These are phyloP conservation scores for Pelargonium myrrhifolium DNA, from an alignment of 441 rosid species.

Conservation along the genomic window DNA sequence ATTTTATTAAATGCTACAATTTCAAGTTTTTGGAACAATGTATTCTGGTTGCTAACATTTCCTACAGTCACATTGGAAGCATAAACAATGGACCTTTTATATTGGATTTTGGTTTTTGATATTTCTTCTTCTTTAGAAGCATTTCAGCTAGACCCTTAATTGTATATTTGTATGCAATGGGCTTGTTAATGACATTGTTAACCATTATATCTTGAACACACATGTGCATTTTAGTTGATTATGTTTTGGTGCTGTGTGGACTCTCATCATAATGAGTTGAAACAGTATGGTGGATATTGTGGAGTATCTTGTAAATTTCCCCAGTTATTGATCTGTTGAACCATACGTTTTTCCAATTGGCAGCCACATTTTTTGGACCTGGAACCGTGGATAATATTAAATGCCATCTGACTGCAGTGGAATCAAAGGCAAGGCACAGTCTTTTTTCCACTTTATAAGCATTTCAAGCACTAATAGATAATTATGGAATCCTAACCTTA, in stretches of 20 bases:
- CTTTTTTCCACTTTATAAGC: not conserved
- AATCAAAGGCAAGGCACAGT: slow-evolving; percentile 53
- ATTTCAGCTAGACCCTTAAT: too few species aligned
- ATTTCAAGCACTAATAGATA: slow-evolving; percentile 11
- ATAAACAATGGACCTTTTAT: too few species aligned
- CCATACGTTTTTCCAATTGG: slow-evolving; percentile 6
- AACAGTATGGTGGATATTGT: not conserved
- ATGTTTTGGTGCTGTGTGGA: not conserved
- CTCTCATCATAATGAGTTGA: not conserved
- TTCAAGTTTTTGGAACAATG: too few species aligned
- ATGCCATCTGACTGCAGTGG: slow-evolving; percentile 47
- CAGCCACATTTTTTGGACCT: slow-evolving; percentile 72
- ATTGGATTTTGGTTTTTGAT: too few species aligned
- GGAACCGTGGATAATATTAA: slow-evolving; percentile 65
- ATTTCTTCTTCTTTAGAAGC: too few species aligned
- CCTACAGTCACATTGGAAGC: too few species aligned
- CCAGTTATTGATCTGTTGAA: not conserved
- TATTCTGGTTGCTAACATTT: too few species aligned
- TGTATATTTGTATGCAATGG: too few species aligned
- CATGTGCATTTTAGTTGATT: not conserved
- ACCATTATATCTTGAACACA: not conserved
- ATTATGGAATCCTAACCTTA: slow-evolving; percentile 9
- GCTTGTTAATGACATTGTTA: not conserved
- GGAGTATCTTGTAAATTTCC: not conserved
- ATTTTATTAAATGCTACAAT: too few species aligned